Evolutionary conservation across 805 yeast genomes (phyloP).

Genomic region (Middelhovenomyces tepae): DNA sequence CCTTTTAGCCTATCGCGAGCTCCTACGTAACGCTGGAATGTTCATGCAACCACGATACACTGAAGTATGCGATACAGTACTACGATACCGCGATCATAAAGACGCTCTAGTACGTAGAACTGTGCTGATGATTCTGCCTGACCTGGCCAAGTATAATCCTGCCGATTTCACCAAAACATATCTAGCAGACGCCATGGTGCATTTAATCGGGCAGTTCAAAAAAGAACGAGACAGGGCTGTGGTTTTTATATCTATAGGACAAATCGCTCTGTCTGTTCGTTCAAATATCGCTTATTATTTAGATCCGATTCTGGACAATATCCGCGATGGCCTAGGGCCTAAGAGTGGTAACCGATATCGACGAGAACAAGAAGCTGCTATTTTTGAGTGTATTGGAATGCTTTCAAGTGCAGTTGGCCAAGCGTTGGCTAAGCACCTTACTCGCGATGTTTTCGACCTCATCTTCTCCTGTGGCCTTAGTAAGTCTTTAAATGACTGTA

Average conservation of each 20-base stretch:
- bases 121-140: constrained; percentile 74
- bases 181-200: constrained; percentile 68
- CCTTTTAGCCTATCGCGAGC: constrained; percentile 69
- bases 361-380: constrained; percentile 72
- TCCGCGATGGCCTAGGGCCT: constrained; percentile 67
- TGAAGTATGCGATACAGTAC: constrained; percentile 65
- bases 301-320: constrained; percentile 76
- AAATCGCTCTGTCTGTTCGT: constrained; percentile 67
- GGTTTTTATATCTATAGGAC: constrained; percentile 74
- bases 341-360: constrained; percentile 50
- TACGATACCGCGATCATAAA: constrained; percentile 68
- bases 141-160: constrained; percentile 70
- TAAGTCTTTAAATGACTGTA: constrained; percentile 70
- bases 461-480: constrained; percentile 76
- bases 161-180: constrained; percentile 69
- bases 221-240: constrained; percentile 68
- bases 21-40: constrained; percentile 62
- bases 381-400: constrained; percentile 82
- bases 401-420: constrained; percentile 87
- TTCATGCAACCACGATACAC: constrained; percentile 65
- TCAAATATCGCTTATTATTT: constrained; percentile 80
- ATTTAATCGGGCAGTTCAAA: constrained; percentile 69
- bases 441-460: constrained; percentile 69
- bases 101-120: constrained; percentile 70
- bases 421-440: constrained; percentile 80